Conservation (phyloP, 208 protist genomes). For the Trypanosoma caninum region DNA sequence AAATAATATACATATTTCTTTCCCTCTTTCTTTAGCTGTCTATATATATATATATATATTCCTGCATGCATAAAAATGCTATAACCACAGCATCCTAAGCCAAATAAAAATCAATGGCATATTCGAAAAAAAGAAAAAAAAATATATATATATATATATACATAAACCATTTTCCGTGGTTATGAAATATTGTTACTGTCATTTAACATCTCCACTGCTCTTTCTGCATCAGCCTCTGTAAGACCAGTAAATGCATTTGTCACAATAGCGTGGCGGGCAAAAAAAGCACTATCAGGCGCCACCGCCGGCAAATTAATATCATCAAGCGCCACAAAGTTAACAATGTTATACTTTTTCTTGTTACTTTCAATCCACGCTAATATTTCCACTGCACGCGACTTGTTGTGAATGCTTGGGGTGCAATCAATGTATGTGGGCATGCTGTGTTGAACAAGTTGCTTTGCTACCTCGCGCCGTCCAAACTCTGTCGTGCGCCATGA, state of each 20-base stretch:
- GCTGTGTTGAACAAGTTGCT: slow-evolving; percentile 33
- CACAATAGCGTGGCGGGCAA: slow-evolving; percentile 48
- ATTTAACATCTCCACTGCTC: slow-evolving; percentile 38
- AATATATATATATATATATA: not conserved
- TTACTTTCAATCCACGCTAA: slow-evolving; percentile 51
- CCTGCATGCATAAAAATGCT: no score
- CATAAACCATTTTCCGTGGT: not conserved
- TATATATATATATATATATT: no score
- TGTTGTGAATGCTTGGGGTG: slow-evolving; percentile 35
- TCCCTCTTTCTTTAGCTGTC: no score
- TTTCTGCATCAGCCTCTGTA: slow-evolving; percentile 44
- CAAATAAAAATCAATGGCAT: no score
- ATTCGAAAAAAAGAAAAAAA: not conserved
- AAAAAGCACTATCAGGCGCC: slow-evolving; percentile 55
- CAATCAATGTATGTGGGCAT: slow-evolving; percentile 57
- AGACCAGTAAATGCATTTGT: slow-evolving; percentile 49
- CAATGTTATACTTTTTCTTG: slow-evolving; percentile 50
- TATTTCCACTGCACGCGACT: slow-evolving; percentile 49
- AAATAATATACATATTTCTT: no score
- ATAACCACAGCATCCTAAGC: no score
- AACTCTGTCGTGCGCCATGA: slow-evolving; percentile 67
- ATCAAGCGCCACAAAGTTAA: slow-evolving; percentile 76
- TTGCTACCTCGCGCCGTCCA: slow-evolving; percentile 53
- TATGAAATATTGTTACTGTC: slow-evolving; percentile 56
- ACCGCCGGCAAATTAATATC: slow-evolving; percentile 55